Conservation (phyloP, 1,284 basidiomycete species). For the Wallemia mellicola region DNA sequence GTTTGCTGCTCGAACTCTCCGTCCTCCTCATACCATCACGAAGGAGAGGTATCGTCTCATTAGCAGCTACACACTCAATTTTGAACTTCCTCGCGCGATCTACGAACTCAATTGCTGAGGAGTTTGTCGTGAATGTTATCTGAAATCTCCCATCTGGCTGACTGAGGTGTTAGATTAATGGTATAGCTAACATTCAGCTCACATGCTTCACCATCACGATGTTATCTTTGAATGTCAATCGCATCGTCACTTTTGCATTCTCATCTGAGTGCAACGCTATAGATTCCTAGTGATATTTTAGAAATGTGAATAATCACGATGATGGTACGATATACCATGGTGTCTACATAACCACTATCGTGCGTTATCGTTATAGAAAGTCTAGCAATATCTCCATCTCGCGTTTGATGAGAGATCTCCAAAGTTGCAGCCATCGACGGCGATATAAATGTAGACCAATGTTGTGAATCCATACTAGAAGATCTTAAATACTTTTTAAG, state of each 20-base stretch:
- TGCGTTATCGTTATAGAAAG: not conserved
- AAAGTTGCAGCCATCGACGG: not conserved
- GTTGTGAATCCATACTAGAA: not conserved
- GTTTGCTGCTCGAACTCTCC: not conserved
- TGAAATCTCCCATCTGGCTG: slow-evolving; percentile 4
- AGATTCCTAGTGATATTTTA: not conserved
- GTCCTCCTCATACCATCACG: not conserved
- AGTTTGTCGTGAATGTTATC: slow-evolving; percentile 5
- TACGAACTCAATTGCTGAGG: slow-evolving; percentile 4
- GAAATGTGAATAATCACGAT: not conserved
- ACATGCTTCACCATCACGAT: not conserved
- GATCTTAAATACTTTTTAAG: not conserved
- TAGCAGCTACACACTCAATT: slow-evolving; percentile 2
- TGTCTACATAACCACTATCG: slow-evolving; percentile 1
- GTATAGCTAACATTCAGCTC: not conserved
- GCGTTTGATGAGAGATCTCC: slow-evolving; percentile 3
- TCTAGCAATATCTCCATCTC: slow-evolving; percentile 3
- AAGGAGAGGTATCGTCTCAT: not conserved
- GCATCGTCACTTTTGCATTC: not conserved
- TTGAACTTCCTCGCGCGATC: slow-evolving; percentile 1
- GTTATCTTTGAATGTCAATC: not conserved
- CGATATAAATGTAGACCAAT: not conserved
- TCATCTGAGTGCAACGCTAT: not conserved
- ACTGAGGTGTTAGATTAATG: not conserved
- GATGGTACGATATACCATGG: not conserved